phyloP scores from a whole-genome alignment of 257 asterid species.

The Forsythia suspensa region DNA sequence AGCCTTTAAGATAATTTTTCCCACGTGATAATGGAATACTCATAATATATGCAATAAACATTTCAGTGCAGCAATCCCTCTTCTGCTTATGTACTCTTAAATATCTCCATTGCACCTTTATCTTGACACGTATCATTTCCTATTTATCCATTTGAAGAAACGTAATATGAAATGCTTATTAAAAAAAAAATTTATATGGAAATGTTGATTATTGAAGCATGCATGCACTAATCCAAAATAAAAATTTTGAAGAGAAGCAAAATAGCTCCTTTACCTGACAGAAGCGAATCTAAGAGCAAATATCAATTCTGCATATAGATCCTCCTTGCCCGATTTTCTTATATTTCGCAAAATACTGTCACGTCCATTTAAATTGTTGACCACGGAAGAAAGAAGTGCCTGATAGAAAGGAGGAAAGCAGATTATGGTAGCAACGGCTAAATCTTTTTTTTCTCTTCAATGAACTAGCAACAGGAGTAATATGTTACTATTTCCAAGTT shows the following conservation, averaged over 20 bases:
- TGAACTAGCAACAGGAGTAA: conserved; percentile 7
- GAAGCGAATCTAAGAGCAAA: conserved; percentile 72
- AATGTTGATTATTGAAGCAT: conserved; percentile 7
- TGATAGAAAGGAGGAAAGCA: conserved; percentile 31
- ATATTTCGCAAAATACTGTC: conserved; percentile 58
- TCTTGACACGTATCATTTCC: conserved; percentile 5
- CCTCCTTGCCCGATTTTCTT: conserved; percentile 89
- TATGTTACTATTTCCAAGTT: conserved; percentile 6
- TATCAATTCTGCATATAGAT: conserved; percentile 71
- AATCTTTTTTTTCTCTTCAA: conserved; percentile 2
- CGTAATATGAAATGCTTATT: neutral
- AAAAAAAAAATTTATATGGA: no score
- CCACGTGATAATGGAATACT: conserved; percentile 11
- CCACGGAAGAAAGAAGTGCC: conserved; percentile 62
- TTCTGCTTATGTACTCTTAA: conserved; percentile 10
- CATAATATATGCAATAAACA: conserved; percentile 6
- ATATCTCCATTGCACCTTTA: conserved; percentile 1
- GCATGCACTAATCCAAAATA: conserved; percentile 5
- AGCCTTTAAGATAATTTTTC: conserved; percentile 2
- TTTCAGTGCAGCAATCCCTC: conserved; percentile 14
- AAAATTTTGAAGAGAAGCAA: conserved; percentile 13
- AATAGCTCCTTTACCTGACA: conserved; percentile 55
- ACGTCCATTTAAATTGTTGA: conserved; percentile 58
- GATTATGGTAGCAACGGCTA: conserved; percentile 12
- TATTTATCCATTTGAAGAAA: conserved; percentile 5